These are phyloP conservation scores for Xylaria hypoxylon DNA, from an alignment of 2,329 filamentous ascomycete species.

Conservation along the genomic window DNA sequence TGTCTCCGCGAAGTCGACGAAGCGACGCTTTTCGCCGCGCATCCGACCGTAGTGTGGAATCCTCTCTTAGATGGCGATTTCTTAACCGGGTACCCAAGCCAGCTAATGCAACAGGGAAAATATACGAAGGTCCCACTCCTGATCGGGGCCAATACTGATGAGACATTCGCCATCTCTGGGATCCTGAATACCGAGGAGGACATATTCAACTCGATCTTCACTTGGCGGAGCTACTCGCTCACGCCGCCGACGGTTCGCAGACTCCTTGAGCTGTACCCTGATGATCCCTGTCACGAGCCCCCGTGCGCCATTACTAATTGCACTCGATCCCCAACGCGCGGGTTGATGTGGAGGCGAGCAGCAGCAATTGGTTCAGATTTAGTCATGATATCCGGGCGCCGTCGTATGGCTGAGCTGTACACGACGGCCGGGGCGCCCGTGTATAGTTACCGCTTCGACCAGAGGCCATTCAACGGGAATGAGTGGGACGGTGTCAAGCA, in stretches of 20 bases:
- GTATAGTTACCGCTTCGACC: slow-evolving; percentile 64
- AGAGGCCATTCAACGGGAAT: slow-evolving; percentile 56
- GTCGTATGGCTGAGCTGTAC: slow-evolving; percentile 59
- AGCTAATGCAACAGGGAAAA: slow-evolving; percentile 56
- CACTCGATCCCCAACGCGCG: slow-evolving; percentile 49
- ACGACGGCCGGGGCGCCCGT: slow-evolving; percentile 51
- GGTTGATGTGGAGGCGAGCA: slow-evolving; percentile 58
- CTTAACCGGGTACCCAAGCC: slow-evolving; percentile 60
- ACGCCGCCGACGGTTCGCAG: slow-evolving; percentile 58
- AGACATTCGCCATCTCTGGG: slow-evolving; percentile 57
- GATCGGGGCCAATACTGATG: slow-evolving; percentile 62
- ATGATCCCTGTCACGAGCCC: slow-evolving; percentile 60
- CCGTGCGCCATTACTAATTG: slow-evolving; percentile 57
- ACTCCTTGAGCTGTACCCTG: slow-evolving; percentile 61
- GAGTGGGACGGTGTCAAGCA: slow-evolving; percentile 58
- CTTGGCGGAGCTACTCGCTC: slow-evolving; percentile 60
- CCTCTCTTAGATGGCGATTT: slow-evolving; percentile 61
- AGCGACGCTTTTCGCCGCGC: slow-evolving; percentile 51
- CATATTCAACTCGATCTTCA: slow-evolving; percentile 55
- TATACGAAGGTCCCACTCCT: slow-evolving; percentile 60
- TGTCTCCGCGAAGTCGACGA: slow-evolving; percentile 53
- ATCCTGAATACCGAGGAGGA: slow-evolving; percentile 56
- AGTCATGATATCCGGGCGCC: slow-evolving; percentile 61
- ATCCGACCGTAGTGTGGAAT: slow-evolving; percentile 56
- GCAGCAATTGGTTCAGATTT: slow-evolving; percentile 60